Evolutionary conservation across 2,329 filamentous ascomycete genomes (phyloP).

Genomic region (Sporothrix globosa): DNA sequence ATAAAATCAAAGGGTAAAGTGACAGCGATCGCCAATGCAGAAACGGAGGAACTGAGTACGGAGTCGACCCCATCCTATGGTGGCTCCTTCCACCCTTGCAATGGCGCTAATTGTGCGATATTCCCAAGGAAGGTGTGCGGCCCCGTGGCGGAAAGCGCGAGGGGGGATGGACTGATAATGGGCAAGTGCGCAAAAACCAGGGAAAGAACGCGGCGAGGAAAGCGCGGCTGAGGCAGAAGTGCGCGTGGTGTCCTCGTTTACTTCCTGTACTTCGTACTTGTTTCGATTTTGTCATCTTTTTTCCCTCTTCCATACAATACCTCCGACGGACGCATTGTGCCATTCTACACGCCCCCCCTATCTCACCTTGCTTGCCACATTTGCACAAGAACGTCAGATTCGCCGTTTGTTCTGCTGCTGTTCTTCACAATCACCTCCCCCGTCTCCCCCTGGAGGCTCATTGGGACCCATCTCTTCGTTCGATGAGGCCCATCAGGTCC

Average conservation of each 20-base stretch:
- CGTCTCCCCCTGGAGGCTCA: neutral
- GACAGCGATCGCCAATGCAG: conserved; percentile 23
- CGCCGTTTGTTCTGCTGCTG: neutral
- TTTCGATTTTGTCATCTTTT: neutral
- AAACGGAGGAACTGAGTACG: neutral
- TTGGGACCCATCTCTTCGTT: neutral
- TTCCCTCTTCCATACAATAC: conserved; percentile 2
- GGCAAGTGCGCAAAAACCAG: conserved; percentile 7
- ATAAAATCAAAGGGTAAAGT: neutral
- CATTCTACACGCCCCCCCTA: neutral
- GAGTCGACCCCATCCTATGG: neutral
- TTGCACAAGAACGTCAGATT: conserved; percentile 15
- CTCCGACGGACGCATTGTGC: conserved; percentile 3
- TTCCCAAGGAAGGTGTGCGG: neutral
- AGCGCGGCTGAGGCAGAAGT: neutral
- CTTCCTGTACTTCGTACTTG: neutral
- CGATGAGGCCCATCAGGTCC: neutral
- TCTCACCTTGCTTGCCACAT: neutral
- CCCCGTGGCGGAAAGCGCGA: too few species aligned
- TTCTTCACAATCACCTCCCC: conserved; percentile 9
- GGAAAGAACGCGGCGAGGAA: neutral
- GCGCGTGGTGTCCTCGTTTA: neutral
- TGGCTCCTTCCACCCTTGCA: neutral
- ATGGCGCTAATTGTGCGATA: conserved; percentile 9
- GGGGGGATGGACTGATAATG: neutral